phyloP scores from a whole-genome alignment of 306 rosid genomes.

The Dryas octopetala region DNA sequence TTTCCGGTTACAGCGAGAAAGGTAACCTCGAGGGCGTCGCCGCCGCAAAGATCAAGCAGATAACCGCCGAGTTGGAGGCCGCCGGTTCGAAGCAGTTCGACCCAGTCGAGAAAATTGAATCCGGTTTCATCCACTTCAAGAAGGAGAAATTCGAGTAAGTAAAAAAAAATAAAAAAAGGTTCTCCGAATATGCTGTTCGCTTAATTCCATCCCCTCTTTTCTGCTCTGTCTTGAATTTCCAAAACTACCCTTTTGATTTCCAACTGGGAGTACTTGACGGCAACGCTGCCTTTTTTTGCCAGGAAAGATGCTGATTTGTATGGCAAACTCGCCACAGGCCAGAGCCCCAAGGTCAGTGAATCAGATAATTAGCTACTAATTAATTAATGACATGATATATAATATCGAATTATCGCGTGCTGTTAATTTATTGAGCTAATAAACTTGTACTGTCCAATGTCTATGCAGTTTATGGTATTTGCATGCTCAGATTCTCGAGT shows the following conservation, averaged over 20 bases:
- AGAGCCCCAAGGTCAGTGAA: constrained; percentile 82
- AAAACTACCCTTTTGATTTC: constrained; percentile 15
- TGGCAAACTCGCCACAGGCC: constrained; percentile 71
- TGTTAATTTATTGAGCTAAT: neutral
- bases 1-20: constrained; percentile 42
- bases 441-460: neutral
- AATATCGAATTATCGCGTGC: no score
- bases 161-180: no score
- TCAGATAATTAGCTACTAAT: neutral
- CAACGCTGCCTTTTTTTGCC: constrained; percentile 12
- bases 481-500: constrained; percentile 98
- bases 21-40: constrained; percentile 59
- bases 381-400: no score
- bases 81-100: constrained; percentile 30
- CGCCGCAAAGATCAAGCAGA: constrained; percentile 69
- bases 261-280: neutral
- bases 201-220: neutral
- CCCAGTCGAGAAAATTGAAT: constrained; percentile 64
- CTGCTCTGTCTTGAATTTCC: neutral
- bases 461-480: constrained; percentile 84
- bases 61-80: constrained; percentile 58
- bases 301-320: constrained; percentile 72
- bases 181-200: constrained; percentile 31
- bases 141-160: constrained; percentile 71
- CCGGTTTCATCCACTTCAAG: constrained; percentile 76